Evolutionary conservation across 2,329 filamentous ascomycete genomes (phyloP).

Genomic region (Chaetothyriales sp.): DNA sequence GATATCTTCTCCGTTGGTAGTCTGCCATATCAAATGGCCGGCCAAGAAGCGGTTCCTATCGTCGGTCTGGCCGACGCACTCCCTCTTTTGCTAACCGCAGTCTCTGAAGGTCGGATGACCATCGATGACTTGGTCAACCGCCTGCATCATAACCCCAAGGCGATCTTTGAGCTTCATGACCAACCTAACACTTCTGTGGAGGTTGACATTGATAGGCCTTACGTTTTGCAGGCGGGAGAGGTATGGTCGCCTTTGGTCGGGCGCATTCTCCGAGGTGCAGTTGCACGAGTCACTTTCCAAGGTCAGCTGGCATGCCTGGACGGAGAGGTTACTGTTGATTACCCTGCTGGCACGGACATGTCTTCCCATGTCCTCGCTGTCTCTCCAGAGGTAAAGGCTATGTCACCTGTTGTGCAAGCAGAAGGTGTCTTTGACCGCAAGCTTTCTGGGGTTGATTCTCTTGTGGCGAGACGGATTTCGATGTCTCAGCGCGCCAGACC

Average conservation of each 20-base stretch:
- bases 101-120: conserved; percentile 58
- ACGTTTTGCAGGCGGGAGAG: conserved; percentile 40
- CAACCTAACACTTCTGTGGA: conserved; percentile 61
- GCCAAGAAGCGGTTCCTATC: conserved; percentile 43
- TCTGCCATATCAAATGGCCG: conserved; percentile 61
- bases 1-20: conserved; percentile 70
- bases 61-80: conserved; percentile 60
- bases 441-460: conserved; percentile 8
- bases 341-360: conserved; percentile 58
- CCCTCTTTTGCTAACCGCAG: conserved; percentile 61
- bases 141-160: conserved; percentile 65
- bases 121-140: conserved; percentile 58
- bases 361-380: conserved; percentile 46
- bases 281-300: conserved; percentile 64
- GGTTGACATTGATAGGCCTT: conserved; percentile 61
- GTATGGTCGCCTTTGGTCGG: conserved; percentile 62
- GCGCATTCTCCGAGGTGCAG: conserved; percentile 52
- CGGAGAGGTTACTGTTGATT: conserved; percentile 45
- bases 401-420: conserved; percentile 29
- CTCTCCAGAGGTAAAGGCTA: conserved; percentile 45
- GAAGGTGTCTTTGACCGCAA: conserved; percentile 25
- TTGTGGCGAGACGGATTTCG: conserved; percentile 13
- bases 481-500: conserved; percentile 12
- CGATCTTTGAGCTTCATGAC: conserved; percentile 71
- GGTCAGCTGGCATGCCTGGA: conserved; percentile 63